These are phyloP conservation scores for Saccharomycopsis crataegensis DNA, from an alignment of 1,139 yeast genomes.

Conservation along the genomic window DNA sequence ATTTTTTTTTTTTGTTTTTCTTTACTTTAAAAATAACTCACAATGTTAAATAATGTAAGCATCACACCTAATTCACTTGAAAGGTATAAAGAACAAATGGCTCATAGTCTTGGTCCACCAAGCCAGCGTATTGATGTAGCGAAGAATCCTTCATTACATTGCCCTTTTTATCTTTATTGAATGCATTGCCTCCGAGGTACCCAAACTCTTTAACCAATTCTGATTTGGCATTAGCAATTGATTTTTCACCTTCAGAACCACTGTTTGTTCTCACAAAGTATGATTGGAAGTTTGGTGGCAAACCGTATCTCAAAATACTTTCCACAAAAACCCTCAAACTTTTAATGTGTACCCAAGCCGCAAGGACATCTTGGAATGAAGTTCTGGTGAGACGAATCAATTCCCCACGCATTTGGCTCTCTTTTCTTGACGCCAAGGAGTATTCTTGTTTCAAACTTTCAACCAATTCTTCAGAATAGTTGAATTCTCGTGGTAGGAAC, in stretches of 20 bases:
- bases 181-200: slow-evolving; percentile 86
- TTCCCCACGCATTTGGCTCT: slow-evolving; percentile 69
- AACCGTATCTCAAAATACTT: slow-evolving; percentile 84
- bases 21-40: no score
- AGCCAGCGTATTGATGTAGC: slow-evolving; percentile 78
- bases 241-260: slow-evolving; percentile 32
- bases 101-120: slow-evolving; percentile 91
- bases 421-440: slow-evolving; percentile 66
- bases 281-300: slow-evolving; percentile 86
- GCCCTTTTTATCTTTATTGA: slow-evolving; percentile 54
- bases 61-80: slow-evolving; percentile 27
- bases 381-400: slow-evolving; percentile 76
- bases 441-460: slow-evolving; percentile 71
- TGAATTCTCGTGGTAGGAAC: slow-evolving; percentile 91
- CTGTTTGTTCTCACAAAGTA: slow-evolving; percentile 44
- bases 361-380: slow-evolving; percentile 77
- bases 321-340: slow-evolving; percentile 54
- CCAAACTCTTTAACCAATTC: slow-evolving; percentile 71
- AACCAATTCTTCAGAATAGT: slow-evolving; percentile 72
- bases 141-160: slow-evolving; percentile 54
- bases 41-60: no score
- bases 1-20: no score
- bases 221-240: slow-evolving; percentile 51
- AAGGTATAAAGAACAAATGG: slow-evolving; percentile 83
- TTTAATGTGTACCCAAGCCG: slow-evolving; percentile 87